phyloP scores from a whole-genome alignment of 1,139 yeast species.

The Suhomyces terraborum region DNA sequence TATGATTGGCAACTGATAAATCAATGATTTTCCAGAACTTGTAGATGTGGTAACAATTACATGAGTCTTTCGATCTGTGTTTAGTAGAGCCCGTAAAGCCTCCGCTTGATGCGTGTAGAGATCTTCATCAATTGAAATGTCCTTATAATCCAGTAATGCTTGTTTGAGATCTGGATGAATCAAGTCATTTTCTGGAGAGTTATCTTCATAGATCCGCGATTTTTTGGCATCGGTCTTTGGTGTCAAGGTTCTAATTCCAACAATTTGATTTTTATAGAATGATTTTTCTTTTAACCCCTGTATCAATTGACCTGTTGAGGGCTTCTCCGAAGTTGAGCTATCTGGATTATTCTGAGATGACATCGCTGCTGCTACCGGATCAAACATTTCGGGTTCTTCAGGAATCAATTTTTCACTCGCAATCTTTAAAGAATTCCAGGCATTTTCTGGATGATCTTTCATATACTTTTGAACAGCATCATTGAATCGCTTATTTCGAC shows the following conservation, averaged over 20 bases:
- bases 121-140: constrained; percentile 44
- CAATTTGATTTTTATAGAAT: constrained; percentile 64
- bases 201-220: constrained; percentile 17
- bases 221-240: constrained; percentile 22
- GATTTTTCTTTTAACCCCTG: constrained; percentile 44
- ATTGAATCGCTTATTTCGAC: constrained; percentile 58
- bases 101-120: constrained; percentile 81
- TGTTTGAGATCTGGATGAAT: constrained; percentile 47
- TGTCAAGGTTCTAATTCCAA: constrained; percentile 34
- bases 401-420: constrained; percentile 42
- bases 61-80: constrained; percentile 45
- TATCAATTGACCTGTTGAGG: constrained; percentile 40
- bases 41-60: constrained; percentile 91
- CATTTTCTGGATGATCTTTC: background rate
- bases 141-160: constrained; percentile 52
- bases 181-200: background rate
- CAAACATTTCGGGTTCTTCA: constrained; percentile 30
- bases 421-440: background rate
- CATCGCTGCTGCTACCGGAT: constrained; percentile 34
- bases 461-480: background rate
- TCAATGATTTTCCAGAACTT: constrained; percentile 90
- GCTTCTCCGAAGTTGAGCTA: constrained; percentile 17
- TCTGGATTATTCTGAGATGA: constrained; percentile 20
- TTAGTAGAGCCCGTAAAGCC: constrained; percentile 61
- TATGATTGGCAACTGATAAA: constrained; percentile 85